Percentiles rank a stretch among this genome's conserved stretches.
Conservation (phyloP, 2,329 filamentous ascomycete genomes). For the Ophiocordyceps polyrhachis-furcata region DNA sequence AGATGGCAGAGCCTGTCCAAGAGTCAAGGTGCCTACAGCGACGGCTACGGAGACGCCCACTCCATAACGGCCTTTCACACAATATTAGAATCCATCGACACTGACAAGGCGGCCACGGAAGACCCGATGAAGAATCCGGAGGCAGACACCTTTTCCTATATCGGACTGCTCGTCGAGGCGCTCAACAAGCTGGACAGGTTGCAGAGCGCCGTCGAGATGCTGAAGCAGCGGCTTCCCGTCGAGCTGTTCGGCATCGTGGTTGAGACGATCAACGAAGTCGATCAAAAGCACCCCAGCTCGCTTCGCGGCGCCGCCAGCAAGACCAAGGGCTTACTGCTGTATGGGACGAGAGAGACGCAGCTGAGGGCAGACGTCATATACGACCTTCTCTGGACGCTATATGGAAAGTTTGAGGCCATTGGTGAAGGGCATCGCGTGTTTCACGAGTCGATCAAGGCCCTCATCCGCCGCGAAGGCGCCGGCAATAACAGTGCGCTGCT, state of each 20-base stretch:
- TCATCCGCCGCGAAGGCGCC: slow-evolving; percentile 63
- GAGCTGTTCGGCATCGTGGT: slow-evolving; percentile 89
- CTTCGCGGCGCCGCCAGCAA: slow-evolving; percentile 37
- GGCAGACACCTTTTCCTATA: slow-evolving; percentile 86
- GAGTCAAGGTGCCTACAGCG: slow-evolving; percentile 36
- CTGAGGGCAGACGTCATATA: slow-evolving; percentile 72
- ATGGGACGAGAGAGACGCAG: slow-evolving; percentile 51
- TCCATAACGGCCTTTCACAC: slow-evolving; percentile 35
- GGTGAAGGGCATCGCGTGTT: slow-evolving; percentile 87
- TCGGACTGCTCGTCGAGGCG: slow-evolving; percentile 71
- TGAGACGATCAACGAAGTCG: slow-evolving; percentile 85
- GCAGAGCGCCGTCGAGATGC: slow-evolving; percentile 69
- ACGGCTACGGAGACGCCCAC: slow-evolving; percentile 26
- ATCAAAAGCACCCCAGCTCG: slow-evolving; percentile 77
- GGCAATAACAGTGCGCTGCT: slow-evolving; percentile 48
- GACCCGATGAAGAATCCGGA: slow-evolving; percentile 89
- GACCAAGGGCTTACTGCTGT: slow-evolving; percentile 39
- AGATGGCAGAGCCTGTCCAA: slow-evolving; percentile 75
- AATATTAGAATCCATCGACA: slow-evolving; percentile 41
- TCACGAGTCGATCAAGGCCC: slow-evolving; percentile 76
- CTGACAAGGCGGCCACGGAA: slow-evolving; percentile 48
- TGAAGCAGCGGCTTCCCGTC: slow-evolving; percentile 84
- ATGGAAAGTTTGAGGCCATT: slow-evolving; percentile 93
- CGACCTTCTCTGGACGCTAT: slow-evolving; percentile 79
- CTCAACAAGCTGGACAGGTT: slow-evolving; percentile 77